Evolutionary conservation across 2,329 filamentous ascomycete species (phyloP).

Genomic region (Pseudogymnoascus sp.): DNA sequence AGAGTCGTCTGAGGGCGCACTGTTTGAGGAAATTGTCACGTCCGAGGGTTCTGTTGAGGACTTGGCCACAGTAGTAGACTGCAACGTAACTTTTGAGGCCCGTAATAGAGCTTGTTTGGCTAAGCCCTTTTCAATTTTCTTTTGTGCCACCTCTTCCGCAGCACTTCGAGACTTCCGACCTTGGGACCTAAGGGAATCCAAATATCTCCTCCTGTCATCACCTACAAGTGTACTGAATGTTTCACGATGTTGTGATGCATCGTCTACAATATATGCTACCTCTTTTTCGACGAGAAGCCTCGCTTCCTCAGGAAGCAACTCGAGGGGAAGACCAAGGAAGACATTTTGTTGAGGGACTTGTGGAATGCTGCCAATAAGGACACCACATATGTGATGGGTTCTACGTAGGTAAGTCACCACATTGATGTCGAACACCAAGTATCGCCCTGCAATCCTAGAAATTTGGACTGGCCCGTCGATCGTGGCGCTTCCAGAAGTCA

Average conservation of each 20-base stretch:
- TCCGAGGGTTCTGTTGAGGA: neutral
- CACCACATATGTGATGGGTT: constrained; percentile 75
- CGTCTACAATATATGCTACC: constrained; percentile 74
- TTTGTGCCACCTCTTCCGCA: constrained; percentile 24
- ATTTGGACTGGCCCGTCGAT: constrained; percentile 61
- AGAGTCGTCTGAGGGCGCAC: neutral
- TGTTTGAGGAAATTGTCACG: neutral
- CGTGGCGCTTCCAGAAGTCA: constrained; percentile 16
- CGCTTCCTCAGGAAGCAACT: constrained; percentile 87
- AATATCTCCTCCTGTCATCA: constrained; percentile 52
- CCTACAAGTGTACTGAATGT: constrained; percentile 50
- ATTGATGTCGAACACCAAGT: constrained; percentile 83
- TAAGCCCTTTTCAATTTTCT: constrained; percentile 22
- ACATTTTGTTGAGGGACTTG: constrained; percentile 93
- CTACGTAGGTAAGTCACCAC: constrained; percentile 71
- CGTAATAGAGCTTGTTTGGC: constrained; percentile 23
- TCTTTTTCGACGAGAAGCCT: constrained; percentile 69
- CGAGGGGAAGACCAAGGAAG: constrained; percentile 80
- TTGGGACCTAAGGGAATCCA: constrained; percentile 43
- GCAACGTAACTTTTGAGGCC: constrained; percentile 15
- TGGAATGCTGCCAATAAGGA: constrained; percentile 79
- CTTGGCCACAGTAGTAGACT: neutral
- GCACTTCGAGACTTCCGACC: constrained; percentile 42
- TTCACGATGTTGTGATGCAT: constrained; percentile 56
- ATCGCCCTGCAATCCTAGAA: constrained; percentile 70